Evolutionary conservation across 2,329 filamentous ascomycete genomes (phyloP).

Genomic region (Fusarium sp.): DNA sequence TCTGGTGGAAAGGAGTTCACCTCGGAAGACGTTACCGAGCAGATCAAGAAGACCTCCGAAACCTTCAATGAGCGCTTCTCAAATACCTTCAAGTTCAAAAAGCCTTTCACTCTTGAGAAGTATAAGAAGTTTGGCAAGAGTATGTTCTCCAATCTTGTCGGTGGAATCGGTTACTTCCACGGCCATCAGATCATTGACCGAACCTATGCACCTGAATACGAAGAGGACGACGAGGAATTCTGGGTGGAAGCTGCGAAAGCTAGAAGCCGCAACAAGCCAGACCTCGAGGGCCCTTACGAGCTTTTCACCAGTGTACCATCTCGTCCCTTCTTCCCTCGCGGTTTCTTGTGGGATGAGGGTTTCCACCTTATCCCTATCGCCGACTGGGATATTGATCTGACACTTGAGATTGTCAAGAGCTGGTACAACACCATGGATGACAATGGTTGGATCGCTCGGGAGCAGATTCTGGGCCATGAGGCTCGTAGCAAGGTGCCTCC

Average conservation of each 20-base stretch:
- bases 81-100: constrained; percentile 71
- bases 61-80: constrained; percentile 81
- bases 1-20: constrained; percentile 69
- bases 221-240: constrained; percentile 94
- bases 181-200: constrained; percentile 89
- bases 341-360: constrained; percentile 98
- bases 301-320: constrained; percentile 93
- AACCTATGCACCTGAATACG: constrained; percentile 91
- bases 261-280: constrained; percentile 73
- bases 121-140: constrained; percentile 85
- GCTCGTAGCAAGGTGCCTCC: constrained; percentile 92
- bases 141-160: constrained; percentile 93
- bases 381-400: constrained; percentile 93
- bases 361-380: constrained; percentile 92
- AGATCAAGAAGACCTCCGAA: constrained; percentile 73
- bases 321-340: constrained; percentile 93
- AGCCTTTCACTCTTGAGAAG: constrained; percentile 78
- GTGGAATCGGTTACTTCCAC: constrained; percentile 95
- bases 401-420: constrained; percentile 87
- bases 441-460: constrained; percentile 96
- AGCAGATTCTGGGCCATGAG: constrained; percentile 92
- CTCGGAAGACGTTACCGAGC: constrained; percentile 73
- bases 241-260: constrained; percentile 92
- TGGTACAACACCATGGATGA: constrained; percentile 98
- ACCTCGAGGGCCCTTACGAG: constrained; percentile 83